These are phyloP conservation scores for Xylaria scruposa DNA, from an alignment of 495 filamentous ascomycete genomes.

Conservation along the genomic window DNA sequence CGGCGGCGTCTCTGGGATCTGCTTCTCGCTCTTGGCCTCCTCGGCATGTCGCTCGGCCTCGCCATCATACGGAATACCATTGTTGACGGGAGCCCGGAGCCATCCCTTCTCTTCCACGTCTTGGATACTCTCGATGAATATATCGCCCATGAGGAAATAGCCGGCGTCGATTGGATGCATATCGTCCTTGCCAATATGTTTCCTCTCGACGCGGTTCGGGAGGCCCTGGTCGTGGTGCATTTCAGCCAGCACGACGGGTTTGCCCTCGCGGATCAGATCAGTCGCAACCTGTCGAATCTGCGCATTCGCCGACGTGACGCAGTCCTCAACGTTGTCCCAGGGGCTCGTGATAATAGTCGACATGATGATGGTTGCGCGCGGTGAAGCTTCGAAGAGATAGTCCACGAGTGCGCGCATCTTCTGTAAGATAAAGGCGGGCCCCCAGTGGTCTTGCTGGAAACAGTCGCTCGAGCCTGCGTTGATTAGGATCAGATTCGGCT, in stretches of 20 bases:
- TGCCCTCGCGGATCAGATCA: conserved; percentile 47
- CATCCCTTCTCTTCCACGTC: conserved; percentile 46
- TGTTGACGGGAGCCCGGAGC: conserved; percentile 40
- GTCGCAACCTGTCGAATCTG: conserved; percentile 45
- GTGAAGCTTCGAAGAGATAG: conserved; percentile 38
- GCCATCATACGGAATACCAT: conserved; percentile 43
- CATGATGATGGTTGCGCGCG: conserved; percentile 39
- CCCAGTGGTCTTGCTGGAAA: conserved; percentile 41
- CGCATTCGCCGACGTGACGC: conserved; percentile 41
- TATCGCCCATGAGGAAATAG: conserved; percentile 55
- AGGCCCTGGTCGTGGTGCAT: conserved; percentile 38
- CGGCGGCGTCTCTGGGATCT: conserved; percentile 18
- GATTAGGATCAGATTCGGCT: conserved; percentile 41
- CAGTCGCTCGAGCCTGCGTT: conserved; percentile 42
- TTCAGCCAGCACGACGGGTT: conserved; percentile 35
- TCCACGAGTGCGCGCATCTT: conserved; percentile 41
- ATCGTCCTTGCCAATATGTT: conserved; percentile 37
- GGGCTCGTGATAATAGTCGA: conserved; percentile 38
- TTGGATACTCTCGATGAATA: conserved; percentile 50
- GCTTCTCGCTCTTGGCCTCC: conserved; percentile 33
- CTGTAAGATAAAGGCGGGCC: conserved; percentile 34
- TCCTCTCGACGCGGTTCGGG: conserved; percentile 38
- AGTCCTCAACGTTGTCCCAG: conserved; percentile 41
- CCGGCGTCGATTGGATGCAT: conserved; percentile 54
- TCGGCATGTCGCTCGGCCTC: conserved; percentile 39